These are phyloP conservation scores for Steccherinum ochraceum DNA, from an alignment of 768 basidiomycete genomes.

Conservation along the genomic window DNA sequence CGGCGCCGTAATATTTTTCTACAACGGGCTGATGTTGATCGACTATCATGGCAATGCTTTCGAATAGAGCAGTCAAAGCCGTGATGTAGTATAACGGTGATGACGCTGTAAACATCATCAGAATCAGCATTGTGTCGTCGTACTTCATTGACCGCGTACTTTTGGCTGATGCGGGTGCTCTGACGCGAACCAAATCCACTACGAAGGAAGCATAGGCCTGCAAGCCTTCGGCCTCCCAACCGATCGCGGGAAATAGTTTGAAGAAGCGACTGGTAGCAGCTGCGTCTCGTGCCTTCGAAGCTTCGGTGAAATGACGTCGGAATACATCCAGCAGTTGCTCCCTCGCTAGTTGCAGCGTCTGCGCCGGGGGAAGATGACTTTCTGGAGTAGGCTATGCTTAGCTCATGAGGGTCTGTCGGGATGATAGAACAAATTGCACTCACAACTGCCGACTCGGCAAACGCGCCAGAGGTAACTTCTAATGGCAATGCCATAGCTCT, in stretches of 20 bases:
- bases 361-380: conserved; percentile 77
- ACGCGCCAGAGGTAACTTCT: conserved; percentile 74
- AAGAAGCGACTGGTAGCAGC: conserved; percentile 90
- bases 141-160: conserved; percentile 40
- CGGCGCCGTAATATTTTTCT: conserved; percentile 92
- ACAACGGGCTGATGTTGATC: conserved; percentile 98
- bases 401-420: conserved; percentile 3
- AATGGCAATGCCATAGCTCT: conserved; percentile 81
- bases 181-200: conserved; percentile 77
- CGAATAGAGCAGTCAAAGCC: conserved; percentile 85
- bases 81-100: conserved; percentile 91
- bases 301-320: conserved; percentile 71
- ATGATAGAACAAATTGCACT: background rate
- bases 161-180: conserved; percentile 75
- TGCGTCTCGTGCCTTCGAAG: conserved; percentile 76
- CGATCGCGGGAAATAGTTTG: conserved; percentile 93
- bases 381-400: conserved; percentile 77
- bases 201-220: conserved; percentile 92
- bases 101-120: conserved; percentile 53
- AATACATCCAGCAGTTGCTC: conserved; percentile 74
- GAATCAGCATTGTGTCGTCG: conserved; percentile 8
- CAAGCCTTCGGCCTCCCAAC: conserved; percentile 88
- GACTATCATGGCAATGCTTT: conserved; percentile 91
- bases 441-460: conserved; percentile 85
- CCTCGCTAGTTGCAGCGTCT: conserved; percentile 73